Conservation (phyloP, 805 yeast genomes). For the Pichia gijzeniarum region DNA sequence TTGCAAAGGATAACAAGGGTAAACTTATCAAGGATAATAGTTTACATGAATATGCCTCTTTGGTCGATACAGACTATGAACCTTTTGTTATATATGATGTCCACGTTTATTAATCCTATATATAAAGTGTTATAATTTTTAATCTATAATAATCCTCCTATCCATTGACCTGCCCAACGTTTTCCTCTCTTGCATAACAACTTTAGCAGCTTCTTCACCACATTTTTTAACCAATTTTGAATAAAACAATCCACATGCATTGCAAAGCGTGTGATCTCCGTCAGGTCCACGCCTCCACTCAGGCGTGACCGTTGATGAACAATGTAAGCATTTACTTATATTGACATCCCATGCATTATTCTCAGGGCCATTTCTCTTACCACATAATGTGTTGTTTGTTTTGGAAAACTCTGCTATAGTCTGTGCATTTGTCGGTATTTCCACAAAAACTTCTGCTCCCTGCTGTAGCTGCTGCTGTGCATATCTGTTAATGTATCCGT, state of each 20-base stretch:
- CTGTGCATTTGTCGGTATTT: too few species aligned
- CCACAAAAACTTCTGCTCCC: too few species aligned
- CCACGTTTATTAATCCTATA: slow-evolving; percentile 26
- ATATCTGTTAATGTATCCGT: too few species aligned
- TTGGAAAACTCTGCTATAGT: too few species aligned
- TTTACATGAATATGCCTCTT: slow-evolving; percentile 79
- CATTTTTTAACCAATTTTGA: slow-evolving; percentile 57
- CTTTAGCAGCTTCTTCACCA: slow-evolving; percentile 48
- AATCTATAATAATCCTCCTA: slow-evolving; percentile 22
- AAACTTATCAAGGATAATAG: slow-evolving; percentile 50
- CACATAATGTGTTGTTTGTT: too few species aligned
- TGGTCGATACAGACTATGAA: slow-evolving; percentile 93
- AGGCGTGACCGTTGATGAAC: slow-evolving; percentile 58
- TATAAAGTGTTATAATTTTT: background rate
- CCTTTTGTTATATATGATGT: slow-evolving; percentile 84
- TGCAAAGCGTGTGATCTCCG: slow-evolving; percentile 70
- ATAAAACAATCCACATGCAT: slow-evolving; percentile 76
- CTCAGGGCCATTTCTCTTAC: background rate
- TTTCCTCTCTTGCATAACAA: slow-evolving; percentile 31
- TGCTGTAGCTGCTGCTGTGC: too few species aligned
- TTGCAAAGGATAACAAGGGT: slow-evolving; percentile 60
- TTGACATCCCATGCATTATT: background rate
- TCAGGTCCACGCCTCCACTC: slow-evolving; percentile 84
- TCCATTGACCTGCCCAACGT: slow-evolving; percentile 23
- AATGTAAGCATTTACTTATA: slow-evolving; percentile 26